Base-by-base conservation (phyloP, 2,329 filamentous ascomycete species). In the Thermoascus crustaceus region DNA sequence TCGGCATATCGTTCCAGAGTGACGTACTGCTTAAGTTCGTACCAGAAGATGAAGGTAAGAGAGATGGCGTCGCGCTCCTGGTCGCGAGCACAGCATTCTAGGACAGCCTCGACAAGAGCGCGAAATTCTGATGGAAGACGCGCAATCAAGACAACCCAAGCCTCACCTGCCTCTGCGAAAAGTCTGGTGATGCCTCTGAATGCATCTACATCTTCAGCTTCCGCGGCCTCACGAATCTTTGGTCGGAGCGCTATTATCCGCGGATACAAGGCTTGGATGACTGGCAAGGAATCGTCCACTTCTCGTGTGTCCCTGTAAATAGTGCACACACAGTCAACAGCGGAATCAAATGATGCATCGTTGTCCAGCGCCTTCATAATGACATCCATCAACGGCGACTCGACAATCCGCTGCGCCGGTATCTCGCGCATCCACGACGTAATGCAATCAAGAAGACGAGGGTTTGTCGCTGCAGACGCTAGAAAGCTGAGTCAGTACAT, bases 381-480 rank as follows among this genome's bases (percentile, higher is more conserved):
- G 34, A 88, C 72, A 46, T 85, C 77, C 48, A 98, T 71, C 9
- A 98, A 71, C 5, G 88, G 82, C 1, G 89, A 95, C 49, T 81
- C 82, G 47, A 94, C 82, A 44, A 98, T 78, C 42, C 84, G 80
- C 44, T 73, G 73, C 31, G 94, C 76, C 0, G 89, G 85, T 5
- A 98, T 85, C 64, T 98, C 91, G 49, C 87, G 78, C 47, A 96
- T 75, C 91, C 91, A 98, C 3, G 91, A 95, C 20, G 87, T 93
- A 49, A 96, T 87, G 58, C 91, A 96, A 52, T 95, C 86, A 58
- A 96, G 79, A 31, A 98, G 73, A 53, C 88, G 83, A 2, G 89
- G 88, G 54, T 95, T 94, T 43, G 80, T 82, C 6, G 86, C 76
- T 16, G 89, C 87, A 31, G 77, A 68, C 33, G 74, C 86, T 87